Evolutionary conservation across 169 alveolate genomes (phyloP).

Genomic region (Cryptosporidium ryanae): DNA sequence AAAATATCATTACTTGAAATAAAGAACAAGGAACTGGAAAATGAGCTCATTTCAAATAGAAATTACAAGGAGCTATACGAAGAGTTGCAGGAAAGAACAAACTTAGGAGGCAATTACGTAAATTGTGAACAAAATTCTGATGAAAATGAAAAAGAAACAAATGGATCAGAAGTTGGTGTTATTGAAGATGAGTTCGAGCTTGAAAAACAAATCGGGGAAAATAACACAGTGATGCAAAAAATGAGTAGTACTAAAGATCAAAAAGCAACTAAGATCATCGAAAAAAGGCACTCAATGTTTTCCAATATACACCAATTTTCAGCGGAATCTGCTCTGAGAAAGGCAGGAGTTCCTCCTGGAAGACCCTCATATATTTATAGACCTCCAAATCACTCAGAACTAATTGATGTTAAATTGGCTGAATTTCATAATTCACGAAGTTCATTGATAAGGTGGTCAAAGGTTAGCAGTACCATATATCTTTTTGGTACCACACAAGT

Average conservation of each 20-base stretch:
- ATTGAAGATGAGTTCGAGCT: background rate
- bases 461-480: conserved; percentile 62
- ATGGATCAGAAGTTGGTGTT: conserved; percentile 7
- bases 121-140: background rate
- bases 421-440: conserved; percentile 73
- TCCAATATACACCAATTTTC: conserved; percentile 70
- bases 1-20: conserved; percentile 43
- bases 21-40: conserved; percentile 58
- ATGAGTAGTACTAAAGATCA: conserved; percentile 6
- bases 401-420: conserved; percentile 49
- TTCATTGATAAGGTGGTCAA: conserved; percentile 72
- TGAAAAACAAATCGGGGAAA: background rate
- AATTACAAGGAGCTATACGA: conserved; percentile 58
- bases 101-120: background rate
- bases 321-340: conserved; percentile 72
- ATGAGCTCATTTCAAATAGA: conserved; percentile 17
- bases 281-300: conserved; percentile 27
- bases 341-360: conserved; percentile 74
- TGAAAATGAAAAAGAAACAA: background rate
- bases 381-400: conserved; percentile 50
- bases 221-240: conserved; percentile 9
- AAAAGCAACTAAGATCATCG: background rate
- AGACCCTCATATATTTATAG: conserved; percentile 68
- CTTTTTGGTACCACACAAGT: conserved; percentile 70
- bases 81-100: conserved; percentile 30